Base-by-base conservation (phyloP, 306 rosid species). In the Herpetospermum pedunculosum region DNA sequence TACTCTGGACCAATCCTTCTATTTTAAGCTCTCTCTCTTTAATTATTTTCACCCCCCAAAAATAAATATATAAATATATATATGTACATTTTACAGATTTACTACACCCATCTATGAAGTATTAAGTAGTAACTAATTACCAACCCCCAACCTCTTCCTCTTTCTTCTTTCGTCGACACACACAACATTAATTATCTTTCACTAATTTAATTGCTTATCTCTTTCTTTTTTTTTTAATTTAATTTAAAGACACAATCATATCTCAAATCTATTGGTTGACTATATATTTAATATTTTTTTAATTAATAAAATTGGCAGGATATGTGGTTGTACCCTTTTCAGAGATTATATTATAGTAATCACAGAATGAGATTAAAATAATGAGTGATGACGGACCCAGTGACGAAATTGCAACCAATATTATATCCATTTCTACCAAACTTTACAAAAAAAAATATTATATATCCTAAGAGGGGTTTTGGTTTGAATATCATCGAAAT, bases 381-480 rank as follows among this genome's bases (percentile, higher is more conserved):
- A 74, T 54, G 12, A 37, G 70, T 59, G 77, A 75, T 75, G 77
- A 75, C 77, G 53, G 54, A 26, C 30, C 53, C 43, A 75, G 41
- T 58, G 77, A 59, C 77, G 70, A 58, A 58, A 43, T 75, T 58
- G 77, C 16, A 29, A 25, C 41, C 49, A 26, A 38, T 41, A 75
- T 26, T 37, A 25, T 75, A 55, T 75, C 5, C 9, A 75, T 53
- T 57, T 28, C 18, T 44, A 75, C 53, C 55, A 16, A 55, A 75
- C 46, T 32, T 9, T 32, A 11, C 44, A 26, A 70, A 64, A 8
- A 48, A 16, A 5, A 32, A 14, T 2, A 53, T 23, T n/a, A 63
- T 60, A 63, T 2, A 50, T 48, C 44, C 10, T 11, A 49, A 72
- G 29, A 18, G n/a, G 44, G 21, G 8, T 4, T 49, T 49, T 34